phyloP scores from a whole-genome alignment of 2,329 filamentous ascomycete species.

The Fusarium circinatum region DNA sequence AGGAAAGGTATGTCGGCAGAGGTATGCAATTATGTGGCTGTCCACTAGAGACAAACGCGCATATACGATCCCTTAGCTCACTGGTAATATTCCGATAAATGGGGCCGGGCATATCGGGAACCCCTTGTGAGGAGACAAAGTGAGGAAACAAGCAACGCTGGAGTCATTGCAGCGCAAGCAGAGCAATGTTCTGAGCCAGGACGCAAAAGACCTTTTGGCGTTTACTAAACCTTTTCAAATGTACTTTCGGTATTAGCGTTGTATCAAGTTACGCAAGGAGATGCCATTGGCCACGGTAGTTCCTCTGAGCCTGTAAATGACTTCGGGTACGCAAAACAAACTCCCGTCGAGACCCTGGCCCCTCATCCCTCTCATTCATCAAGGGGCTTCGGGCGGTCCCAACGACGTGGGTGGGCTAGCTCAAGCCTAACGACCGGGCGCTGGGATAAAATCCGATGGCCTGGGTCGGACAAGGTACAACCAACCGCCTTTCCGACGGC shows the following conservation, averaged over 20 bases:
- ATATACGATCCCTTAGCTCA: conserved; percentile 6
- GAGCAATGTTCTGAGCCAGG: neutral
- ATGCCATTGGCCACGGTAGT: conserved; percentile 6
- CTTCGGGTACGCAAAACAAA: conserved; percentile 1
- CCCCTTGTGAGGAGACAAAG: conserved; percentile 4
- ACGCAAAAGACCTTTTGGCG: neutral
- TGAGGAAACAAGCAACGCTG: conserved; percentile 1
- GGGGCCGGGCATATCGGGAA: conserved; percentile 3
- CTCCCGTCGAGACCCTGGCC: neutral
- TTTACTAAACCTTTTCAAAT: neutral
- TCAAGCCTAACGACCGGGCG: conserved; percentile 28
- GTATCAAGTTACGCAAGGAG: conserved; percentile 8
- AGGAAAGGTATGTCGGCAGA: neutral
- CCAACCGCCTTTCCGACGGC: conserved; percentile 33
- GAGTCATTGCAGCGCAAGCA: neutral
- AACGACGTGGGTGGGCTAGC: conserved; percentile 39
- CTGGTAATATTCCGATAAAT: conserved; percentile 2
- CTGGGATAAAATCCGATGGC: conserved; percentile 42
- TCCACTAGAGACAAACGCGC: conserved; percentile 25
- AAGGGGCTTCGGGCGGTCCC: conserved; percentile 25
- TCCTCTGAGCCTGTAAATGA: neutral
- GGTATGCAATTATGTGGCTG: conserved; percentile 21
- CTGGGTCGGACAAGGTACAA: conserved; percentile 38
- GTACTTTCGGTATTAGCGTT: neutral
- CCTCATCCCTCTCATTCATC: neutral